Evolutionary conservation across 225 moss, liverwort and hornwort species (phyloP).

Genomic region (Physcomitrellopsis africana): DNA sequence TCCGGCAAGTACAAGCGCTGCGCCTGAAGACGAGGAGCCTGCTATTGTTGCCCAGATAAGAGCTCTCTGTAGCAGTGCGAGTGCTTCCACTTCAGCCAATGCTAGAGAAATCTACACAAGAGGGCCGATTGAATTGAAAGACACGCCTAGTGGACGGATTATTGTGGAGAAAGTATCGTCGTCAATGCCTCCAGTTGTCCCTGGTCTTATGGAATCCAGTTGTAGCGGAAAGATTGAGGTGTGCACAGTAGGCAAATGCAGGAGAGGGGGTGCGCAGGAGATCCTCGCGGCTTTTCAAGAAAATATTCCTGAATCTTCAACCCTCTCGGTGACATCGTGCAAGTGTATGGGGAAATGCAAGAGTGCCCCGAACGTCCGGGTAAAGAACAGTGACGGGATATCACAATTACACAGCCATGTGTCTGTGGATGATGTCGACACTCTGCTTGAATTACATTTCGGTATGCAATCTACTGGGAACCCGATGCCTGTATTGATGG

Average conservation of each 20-base stretch:
- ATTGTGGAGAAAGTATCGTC: conserved; percentile 25
- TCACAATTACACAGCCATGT: conserved; percentile 48
- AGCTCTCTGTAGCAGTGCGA: conserved; percentile 47
- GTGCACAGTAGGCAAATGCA: conserved; percentile 59
- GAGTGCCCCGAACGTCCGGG: conserved; percentile 51
- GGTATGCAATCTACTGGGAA: conserved; percentile 3
- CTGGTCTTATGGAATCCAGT: conserved; percentile 4
- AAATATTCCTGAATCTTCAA: conserved; percentile 36
- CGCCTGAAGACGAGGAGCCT: conserved; percentile 34
- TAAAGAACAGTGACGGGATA: conserved; percentile 42
- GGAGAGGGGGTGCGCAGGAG: conserved; percentile 44
- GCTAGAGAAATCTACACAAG: conserved; percentile 19
- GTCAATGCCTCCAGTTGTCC: conserved; percentile 13
- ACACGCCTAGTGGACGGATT: conserved; percentile 32
- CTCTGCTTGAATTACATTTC: conserved; percentile 49
- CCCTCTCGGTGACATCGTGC: conserved; percentile 50
- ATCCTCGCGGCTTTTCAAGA: conserved; percentile 47
- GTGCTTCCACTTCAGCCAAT: not conserved
- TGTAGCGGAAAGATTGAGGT: conserved; percentile 43
- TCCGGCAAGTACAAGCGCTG: conserved; percentile 18
- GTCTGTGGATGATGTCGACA: conserved; percentile 40
- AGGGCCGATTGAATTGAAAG: conserved; percentile 38
- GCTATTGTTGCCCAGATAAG: conserved; percentile 51
- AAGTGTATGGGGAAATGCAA: conserved; percentile 73
- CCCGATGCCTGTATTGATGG: conserved; percentile 18